phyloP scores from a whole-genome alignment of 2,329 filamentous ascomycete genomes.

The Aspergillus texensis region DNA sequence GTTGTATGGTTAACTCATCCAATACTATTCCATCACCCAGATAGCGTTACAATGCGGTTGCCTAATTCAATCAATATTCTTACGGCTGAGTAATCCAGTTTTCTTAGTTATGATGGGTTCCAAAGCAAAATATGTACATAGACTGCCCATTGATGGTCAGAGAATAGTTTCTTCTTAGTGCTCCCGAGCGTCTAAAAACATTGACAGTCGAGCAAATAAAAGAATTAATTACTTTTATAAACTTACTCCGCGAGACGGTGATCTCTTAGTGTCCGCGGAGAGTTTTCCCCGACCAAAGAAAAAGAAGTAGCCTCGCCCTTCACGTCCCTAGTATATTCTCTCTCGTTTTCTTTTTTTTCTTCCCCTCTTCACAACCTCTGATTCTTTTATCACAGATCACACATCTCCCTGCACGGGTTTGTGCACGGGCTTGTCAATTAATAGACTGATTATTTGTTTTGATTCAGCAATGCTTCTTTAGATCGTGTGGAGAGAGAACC shows the following conservation, averaged over 20 bases:
- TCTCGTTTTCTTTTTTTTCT: slow-evolving; percentile 7
- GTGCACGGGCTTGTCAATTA: neutral
- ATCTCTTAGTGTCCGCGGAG: slow-evolving; percentile 7
- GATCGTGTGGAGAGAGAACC: slow-evolving; percentile 8
- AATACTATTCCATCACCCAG: neutral
- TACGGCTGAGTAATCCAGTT: slow-evolving; percentile 10
- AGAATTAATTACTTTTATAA: too few relatives aligned
- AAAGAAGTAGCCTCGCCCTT: neutral
- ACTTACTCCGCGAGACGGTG: neutral
- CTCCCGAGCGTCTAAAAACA: neutral
- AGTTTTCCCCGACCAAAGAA: slow-evolving; percentile 4
- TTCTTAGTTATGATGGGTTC: neutral
- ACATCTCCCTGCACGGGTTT: neutral
- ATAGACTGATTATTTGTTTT: slow-evolving; percentile 4
- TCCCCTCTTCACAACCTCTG: neutral
- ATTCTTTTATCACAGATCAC: neutral
- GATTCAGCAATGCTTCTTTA: slow-evolving; percentile 22
- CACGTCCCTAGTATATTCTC: neutral
- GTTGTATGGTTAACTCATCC: neutral
- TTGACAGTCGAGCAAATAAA: neutral
- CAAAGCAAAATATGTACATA: neutral
- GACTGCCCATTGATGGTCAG: neutral
- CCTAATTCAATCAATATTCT: slow-evolving; percentile 5
- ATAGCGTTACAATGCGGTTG: slow-evolving; percentile 8
- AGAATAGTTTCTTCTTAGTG: neutral